Evolutionary conservation across 306 rosid species (phyloP).

Genomic region (Acmispon strigosus): DNA sequence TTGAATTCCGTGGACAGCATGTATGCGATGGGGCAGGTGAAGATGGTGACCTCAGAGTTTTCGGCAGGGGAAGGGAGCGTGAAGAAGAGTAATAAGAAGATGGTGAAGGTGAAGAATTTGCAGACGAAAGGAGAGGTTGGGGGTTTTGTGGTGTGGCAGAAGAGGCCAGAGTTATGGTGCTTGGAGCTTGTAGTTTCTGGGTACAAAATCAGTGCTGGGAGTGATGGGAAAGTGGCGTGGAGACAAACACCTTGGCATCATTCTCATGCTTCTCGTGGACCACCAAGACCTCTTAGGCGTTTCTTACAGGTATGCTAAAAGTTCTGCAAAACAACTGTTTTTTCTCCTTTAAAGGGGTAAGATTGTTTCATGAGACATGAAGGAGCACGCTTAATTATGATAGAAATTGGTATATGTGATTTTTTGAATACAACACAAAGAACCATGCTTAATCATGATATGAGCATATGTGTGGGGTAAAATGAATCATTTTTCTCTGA

Average conservation of each 20-base stretch:
- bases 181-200: constrained; percentile 80
- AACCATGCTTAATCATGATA: constrained; percentile 27
- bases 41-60: constrained; percentile 69
- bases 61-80: constrained; percentile 43
- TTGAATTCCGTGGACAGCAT: constrained; percentile 64
- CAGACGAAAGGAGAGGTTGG: constrained; percentile 67
- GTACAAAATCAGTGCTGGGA: constrained; percentile 84
- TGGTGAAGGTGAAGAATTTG: constrained; percentile 43
- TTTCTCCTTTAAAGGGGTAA: neutral
- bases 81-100: constrained; percentile 25
- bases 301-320: constrained; percentile 54
- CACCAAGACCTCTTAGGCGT: constrained; percentile 86
- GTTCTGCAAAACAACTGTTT: neutral
- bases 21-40: constrained; percentile 97
- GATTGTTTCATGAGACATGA: neutral
- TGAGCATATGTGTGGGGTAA: constrained; percentile 13
- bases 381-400: constrained; percentile 26
- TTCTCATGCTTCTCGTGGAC: constrained; percentile 94
- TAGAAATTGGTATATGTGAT: neutral
- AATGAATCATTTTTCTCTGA: neutral
- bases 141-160: constrained; percentile 92
- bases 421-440: neutral
- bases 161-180: constrained; percentile 81
- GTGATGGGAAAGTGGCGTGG: constrained; percentile 93
- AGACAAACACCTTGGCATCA: constrained; percentile 99